Evolutionary conservation across 352 stramenopile species (phyloP).

Genomic region (Pythium myriotylum): DNA sequence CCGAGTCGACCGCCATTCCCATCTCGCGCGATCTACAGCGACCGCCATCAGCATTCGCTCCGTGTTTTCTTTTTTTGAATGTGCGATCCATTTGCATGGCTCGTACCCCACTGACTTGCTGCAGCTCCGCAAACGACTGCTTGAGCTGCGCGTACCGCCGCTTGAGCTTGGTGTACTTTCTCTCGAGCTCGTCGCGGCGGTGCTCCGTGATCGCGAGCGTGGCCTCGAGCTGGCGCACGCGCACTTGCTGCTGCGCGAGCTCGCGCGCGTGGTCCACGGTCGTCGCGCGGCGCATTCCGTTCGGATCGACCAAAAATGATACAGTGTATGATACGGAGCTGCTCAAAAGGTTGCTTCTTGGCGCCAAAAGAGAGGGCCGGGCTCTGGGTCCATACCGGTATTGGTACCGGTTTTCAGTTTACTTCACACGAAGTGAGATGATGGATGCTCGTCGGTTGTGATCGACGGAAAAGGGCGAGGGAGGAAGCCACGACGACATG

Average conservation of each 20-base stretch:
- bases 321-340: conserved; percentile 8
- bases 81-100: too few relatives aligned
- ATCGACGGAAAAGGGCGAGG: neutral
- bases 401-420: too few relatives aligned
- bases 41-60: too few relatives aligned
- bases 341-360: conserved; percentile 2
- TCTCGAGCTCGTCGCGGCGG: conserved; percentile 55
- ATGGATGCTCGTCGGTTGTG: too few relatives aligned
- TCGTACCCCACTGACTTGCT: too few relatives aligned
- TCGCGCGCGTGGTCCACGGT: conserved; percentile 7
- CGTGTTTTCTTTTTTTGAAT: too few relatives aligned
- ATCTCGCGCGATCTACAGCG: neutral
- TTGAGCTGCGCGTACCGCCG: conserved; percentile 65
- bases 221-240: conserved; percentile 44
- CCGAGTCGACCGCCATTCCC: too few relatives aligned
- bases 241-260: conserved; percentile 16
- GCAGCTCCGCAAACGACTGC: conserved; percentile 45
- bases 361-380: conserved; percentile 23
- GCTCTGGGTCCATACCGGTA: conserved; percentile 15
- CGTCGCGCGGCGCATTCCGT: neutral
- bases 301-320: too few relatives aligned
- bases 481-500: too few relatives aligned
- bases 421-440: too few relatives aligned
- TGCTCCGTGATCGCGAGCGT: conserved; percentile 51
- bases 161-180: conserved; percentile 77